These are phyloP conservation scores for Fusarium caatingaense DNA, from an alignment of 2,329 filamentous ascomycete species.

Conservation along the genomic window DNA sequence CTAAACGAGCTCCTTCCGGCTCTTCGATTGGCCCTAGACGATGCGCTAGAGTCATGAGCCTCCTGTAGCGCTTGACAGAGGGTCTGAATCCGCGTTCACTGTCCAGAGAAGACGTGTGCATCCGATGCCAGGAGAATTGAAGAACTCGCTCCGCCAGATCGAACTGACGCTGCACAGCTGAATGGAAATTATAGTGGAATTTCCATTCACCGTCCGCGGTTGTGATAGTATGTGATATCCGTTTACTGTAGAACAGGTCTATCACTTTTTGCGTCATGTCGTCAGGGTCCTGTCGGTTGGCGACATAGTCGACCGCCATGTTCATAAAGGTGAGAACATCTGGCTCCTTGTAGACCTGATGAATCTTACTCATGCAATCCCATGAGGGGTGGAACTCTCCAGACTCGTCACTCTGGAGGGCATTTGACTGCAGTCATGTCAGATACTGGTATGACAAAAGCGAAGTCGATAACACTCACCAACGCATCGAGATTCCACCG, in stretches of 20 bases:
- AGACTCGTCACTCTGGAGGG: slow-evolving; percentile 1
- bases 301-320: slow-evolving; percentile 9
- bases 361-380: slow-evolving; percentile 5
- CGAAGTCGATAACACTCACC: slow-evolving; percentile 4
- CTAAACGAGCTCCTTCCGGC: neutral
- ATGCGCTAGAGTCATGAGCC: slow-evolving; percentile 27
- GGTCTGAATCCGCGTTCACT: slow-evolving; percentile 10
- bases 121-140: slow-evolving; percentile 36
- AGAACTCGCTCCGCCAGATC: slow-evolving; percentile 18
- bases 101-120: slow-evolving; percentile 1
- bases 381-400: slow-evolving; percentile 11
- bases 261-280: slow-evolving; percentile 1
- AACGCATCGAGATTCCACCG: slow-evolving; percentile 22
- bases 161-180: slow-evolving; percentile 21
- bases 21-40: neutral
- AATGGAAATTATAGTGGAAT: slow-evolving; percentile 25
- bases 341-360: neutral
- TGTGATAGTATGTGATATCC: neutral
- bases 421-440: slow-evolving; percentile 8
- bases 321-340: slow-evolving; percentile 14
- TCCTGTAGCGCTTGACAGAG: slow-evolving; percentile 28
- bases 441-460: neutral
- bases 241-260: slow-evolving; percentile 1
- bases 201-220: neutral
- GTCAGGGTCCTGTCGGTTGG: neutral